phyloP scores from a whole-genome alignment of 2,329 filamentous ascomycete species.

The Seiridium cupressi region DNA sequence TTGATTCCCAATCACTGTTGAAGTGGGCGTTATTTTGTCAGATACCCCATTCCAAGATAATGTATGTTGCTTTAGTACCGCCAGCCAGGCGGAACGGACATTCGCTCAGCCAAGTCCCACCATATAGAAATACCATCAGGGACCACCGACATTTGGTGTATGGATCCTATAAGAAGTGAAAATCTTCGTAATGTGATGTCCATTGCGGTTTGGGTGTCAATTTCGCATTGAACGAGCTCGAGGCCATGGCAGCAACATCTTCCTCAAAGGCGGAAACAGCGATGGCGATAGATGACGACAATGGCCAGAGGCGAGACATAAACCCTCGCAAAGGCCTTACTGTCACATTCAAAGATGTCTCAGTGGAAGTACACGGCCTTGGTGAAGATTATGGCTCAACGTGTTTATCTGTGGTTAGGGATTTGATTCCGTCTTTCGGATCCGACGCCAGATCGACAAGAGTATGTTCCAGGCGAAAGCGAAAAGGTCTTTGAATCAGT shows the following conservation, averaged over 20 bases:
- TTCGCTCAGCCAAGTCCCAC: no score
- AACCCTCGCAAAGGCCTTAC: slow-evolving; percentile 17
- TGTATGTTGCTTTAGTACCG: neutral
- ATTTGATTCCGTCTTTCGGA: slow-evolving; percentile 20
- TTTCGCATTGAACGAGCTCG: no score
- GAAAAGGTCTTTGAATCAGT: neutral
- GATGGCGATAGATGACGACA: neutral
- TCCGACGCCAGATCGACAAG: slow-evolving; percentile 22
- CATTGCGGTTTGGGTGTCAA: no score
- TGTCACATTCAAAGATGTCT: slow-evolving; percentile 32
- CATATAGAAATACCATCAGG: no score
- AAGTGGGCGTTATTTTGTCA: neutral
- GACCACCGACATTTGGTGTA: no score
- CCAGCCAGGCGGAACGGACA: neutral
- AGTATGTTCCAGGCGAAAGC: slow-evolving; percentile 16
- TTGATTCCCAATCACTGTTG: neutral
- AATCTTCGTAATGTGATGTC: no score
- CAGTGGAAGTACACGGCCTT: slow-evolving; percentile 30
- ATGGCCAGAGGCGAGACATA: neutral
- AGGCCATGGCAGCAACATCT: neutral
- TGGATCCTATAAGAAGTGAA: no score
- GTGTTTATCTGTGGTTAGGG: slow-evolving; percentile 28
- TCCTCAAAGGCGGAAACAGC: neutral
- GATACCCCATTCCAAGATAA: neutral
- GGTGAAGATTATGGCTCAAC: slow-evolving; percentile 33